These are phyloP conservation scores for Bassia scoparia DNA, from an alignment of 148 eudicot species.

Conservation along the genomic window DNA sequence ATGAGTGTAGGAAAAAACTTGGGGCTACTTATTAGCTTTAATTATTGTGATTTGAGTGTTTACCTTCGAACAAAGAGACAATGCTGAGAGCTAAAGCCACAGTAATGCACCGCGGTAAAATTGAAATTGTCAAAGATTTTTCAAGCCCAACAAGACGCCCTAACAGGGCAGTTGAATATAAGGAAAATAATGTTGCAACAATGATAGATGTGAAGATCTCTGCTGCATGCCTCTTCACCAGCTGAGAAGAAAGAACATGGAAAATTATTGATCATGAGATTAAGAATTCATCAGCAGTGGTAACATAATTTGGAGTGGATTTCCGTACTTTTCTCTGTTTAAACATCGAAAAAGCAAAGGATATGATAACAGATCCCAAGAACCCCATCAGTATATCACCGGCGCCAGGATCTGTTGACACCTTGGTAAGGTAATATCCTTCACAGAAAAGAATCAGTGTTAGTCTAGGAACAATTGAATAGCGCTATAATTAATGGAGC, in stretches of 20 bases:
- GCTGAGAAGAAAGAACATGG: slow-evolving; percentile 44
- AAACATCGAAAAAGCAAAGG: slow-evolving; percentile 99
- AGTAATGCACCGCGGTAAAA: slow-evolving; percentile 96
- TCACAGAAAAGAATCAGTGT: slow-evolving; percentile 19
- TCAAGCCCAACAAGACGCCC: slow-evolving; percentile 90
- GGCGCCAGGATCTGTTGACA: slow-evolving; percentile 84
- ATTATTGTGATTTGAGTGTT: not conserved
- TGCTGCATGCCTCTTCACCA: slow-evolving; percentile 93
- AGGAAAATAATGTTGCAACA: slow-evolving; percentile 67
- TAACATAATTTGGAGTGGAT: not conserved
- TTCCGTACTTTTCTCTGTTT: slow-evolving; percentile 80
- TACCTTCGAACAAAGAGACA: slow-evolving; percentile 86
- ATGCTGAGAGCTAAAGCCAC: slow-evolving; percentile 99
- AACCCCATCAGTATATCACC: slow-evolving; percentile 98
- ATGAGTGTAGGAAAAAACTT: not conserved
- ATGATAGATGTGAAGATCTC: slow-evolving; percentile 92
- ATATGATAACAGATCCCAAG: slow-evolving; percentile 90
- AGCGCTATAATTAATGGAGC: not conserved
- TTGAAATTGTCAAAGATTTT: slow-evolving; percentile 63
- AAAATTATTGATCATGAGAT: slow-evolving; percentile 2
- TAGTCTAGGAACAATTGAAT: slow-evolving; percentile 1
- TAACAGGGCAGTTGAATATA: slow-evolving; percentile 85
- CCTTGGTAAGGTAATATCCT: slow-evolving; percentile 91
- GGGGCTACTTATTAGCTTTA: not conserved
- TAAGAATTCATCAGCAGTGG: not conserved